A percentile compares a stretch with the other conserved stretches of the same genome.
Conservation (phyloP, 2,329 filamentous ascomycete genomes). For the Dissoconium aciculare region DNA sequence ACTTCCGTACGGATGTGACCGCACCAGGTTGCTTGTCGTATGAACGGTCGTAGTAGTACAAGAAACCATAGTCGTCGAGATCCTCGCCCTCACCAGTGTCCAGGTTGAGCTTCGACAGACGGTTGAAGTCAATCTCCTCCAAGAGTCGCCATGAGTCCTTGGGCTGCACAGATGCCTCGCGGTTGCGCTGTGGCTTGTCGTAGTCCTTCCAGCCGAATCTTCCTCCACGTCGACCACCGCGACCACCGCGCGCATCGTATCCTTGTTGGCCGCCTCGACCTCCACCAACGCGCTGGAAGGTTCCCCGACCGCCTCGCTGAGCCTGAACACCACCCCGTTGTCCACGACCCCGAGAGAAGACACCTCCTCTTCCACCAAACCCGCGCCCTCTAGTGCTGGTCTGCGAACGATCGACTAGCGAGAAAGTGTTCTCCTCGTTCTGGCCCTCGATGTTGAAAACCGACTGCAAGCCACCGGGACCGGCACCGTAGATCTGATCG, state of each 20-base stretch:
- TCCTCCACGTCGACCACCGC: slow-evolving; percentile 59
- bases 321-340: slow-evolving; percentile 58
- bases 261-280: slow-evolving; percentile 51
- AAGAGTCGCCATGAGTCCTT: slow-evolving; percentile 90
- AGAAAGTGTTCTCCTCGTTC: slow-evolving; percentile 96
- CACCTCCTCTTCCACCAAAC: slow-evolving; percentile 73
- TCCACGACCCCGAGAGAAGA: slow-evolving; percentile 58
- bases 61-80: slow-evolving; percentile 86
- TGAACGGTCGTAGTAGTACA: slow-evolving; percentile 93
- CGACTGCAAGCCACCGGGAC: slow-evolving; percentile 47
- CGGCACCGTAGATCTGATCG: slow-evolving; percentile 88
- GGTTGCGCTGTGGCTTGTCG: slow-evolving; percentile 92
- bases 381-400: slow-evolving; percentile 68
- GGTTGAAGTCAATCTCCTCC: slow-evolving; percentile 97
- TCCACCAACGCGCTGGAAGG: slow-evolving; percentile 57
- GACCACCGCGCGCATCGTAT: slow-evolving; percentile 57
- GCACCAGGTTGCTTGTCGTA: slow-evolving; percentile 83
- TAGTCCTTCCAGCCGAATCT: slow-evolving; percentile 98
- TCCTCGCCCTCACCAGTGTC: slow-evolving; percentile 93
- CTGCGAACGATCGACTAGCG: slow-evolving; percentile 88
- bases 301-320: slow-evolving; percentile 55
- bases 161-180: slow-evolving; percentile 90
- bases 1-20: slow-evolving; percentile 73
- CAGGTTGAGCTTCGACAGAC: slow-evolving; percentile 86
- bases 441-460: slow-evolving; percentile 81